phyloP scores from a whole-genome alignment of 768 basidiomycete species.

The Suillus subalutaceus region DNA sequence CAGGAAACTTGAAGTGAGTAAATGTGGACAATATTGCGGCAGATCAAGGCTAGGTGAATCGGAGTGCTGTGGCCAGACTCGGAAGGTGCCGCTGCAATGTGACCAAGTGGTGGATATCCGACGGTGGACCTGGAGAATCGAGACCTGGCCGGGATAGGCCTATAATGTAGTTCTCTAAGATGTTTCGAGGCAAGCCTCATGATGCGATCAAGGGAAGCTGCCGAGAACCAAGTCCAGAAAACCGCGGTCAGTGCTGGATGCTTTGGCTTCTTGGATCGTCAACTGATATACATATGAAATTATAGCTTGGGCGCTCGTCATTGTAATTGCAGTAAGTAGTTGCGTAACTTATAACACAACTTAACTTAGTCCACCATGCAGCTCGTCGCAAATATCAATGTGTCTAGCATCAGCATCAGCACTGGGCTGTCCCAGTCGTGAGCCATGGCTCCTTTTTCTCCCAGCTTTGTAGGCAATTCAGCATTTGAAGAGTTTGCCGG shows the following conservation, averaged over 20 bases:
- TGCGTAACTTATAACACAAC: no score
- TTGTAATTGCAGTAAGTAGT: background rate
- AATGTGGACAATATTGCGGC: no score
- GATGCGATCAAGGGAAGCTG: background rate
- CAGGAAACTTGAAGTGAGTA: background rate
- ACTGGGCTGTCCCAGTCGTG: no score
- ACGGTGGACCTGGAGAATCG: background rate
- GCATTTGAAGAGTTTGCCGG: no score
- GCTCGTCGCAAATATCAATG: no score
- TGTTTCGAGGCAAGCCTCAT: background rate
- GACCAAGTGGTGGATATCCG: background rate
- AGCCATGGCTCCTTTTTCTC: no score
- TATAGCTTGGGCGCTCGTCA: background rate
- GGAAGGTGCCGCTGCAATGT: background rate
- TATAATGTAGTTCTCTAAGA: background rate
- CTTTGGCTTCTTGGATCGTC: background rate
- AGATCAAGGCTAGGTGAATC: background rate
- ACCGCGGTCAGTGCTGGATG: background rate
- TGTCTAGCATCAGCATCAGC: no score
- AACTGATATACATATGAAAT: background rate
- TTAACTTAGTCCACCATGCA: no score
- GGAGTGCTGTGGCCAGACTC: background rate
- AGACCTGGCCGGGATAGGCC: background rate
- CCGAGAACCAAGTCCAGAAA: background rate
- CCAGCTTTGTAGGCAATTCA: no score